Conservation (phyloP, 345 rosid species). For the Carallia pectinifolia region DNA sequence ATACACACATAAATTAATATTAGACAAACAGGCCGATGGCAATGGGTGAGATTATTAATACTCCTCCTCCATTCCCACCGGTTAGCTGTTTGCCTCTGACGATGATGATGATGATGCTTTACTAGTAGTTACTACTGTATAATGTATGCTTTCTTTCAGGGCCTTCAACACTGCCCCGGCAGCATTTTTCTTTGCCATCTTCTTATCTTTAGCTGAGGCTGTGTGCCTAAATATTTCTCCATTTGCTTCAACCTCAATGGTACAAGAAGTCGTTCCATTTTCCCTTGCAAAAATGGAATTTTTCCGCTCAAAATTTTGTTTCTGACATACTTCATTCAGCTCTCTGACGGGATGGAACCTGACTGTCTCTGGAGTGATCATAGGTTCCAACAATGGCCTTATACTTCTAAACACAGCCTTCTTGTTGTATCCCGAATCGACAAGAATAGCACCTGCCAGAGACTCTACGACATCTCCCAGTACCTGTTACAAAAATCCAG, state of each 20-base stretch:
- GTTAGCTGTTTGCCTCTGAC: neutral
- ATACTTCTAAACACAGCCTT: conserved; percentile 56
- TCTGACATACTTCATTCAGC: conserved; percentile 56
- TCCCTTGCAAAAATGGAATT: conserved; percentile 8
- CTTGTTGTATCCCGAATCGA: conserved; percentile 74
- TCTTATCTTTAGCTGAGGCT: conserved; percentile 39
- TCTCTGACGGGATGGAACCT: conserved; percentile 62
- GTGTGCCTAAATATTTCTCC: conserved; percentile 38
- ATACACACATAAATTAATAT: too few species aligned
- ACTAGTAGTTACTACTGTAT: too few species aligned
- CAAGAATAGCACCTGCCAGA: conserved; percentile 77
- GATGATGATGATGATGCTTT: neutral
- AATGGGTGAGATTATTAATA: too few species aligned
- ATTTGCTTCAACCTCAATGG: conserved; percentile 53
- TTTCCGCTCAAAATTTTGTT: conserved; percentile 25
- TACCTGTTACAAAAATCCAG: conserved; percentile 39
- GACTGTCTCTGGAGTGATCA: conserved; percentile 66
- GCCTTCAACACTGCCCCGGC: conserved; percentile 49
- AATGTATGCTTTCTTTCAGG: conserved; percentile 33
- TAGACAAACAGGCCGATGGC: too few species aligned
- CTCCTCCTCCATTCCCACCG: too few species aligned
- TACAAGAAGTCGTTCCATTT: conserved; percentile 31
- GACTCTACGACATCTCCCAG: conserved; percentile 91
- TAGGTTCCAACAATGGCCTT: conserved; percentile 65
- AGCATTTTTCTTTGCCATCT: conserved; percentile 59